These are phyloP conservation scores for Penicillium sclerotiorum DNA, from an alignment of 2,329 filamentous ascomycete genomes.

Conservation along the genomic window DNA sequence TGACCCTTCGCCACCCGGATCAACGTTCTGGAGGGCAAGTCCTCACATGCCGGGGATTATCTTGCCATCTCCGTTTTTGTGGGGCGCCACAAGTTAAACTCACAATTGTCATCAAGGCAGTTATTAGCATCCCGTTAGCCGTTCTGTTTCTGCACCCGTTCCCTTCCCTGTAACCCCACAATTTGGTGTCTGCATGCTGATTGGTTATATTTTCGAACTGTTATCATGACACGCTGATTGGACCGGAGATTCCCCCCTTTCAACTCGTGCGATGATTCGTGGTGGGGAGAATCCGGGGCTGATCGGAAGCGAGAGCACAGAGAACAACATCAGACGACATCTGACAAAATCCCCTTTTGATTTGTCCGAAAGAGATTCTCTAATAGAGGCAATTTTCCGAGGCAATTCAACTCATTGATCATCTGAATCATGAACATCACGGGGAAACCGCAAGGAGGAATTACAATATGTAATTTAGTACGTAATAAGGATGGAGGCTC, in stretches of 20 bases:
- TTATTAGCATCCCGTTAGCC: not conserved
- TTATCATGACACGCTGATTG: conserved; percentile 1
- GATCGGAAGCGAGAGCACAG: not conserved
- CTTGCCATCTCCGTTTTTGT: conserved; percentile 2
- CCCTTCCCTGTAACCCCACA: conserved; percentile 1
- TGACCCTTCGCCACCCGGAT: conserved; percentile 1
- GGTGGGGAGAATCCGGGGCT: not conserved
- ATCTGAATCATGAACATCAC: not conserved
- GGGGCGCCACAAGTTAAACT: conserved; percentile 3
- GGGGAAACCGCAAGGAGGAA: conserved; percentile 1
- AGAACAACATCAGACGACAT: too few species aligned
- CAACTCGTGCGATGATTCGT: not conserved
- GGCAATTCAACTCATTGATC: too few species aligned
- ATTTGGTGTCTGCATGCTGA: not conserved
- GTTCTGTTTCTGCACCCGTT: not conserved
- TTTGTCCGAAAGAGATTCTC: too few species aligned
- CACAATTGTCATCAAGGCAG: conserved; percentile 4
- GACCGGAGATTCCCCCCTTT: not conserved
- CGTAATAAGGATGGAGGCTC: conserved; percentile 35
- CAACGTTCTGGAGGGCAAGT: conserved; percentile 5
- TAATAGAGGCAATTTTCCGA: too few species aligned
- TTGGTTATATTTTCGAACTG: not conserved
- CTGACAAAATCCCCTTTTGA: too few species aligned
- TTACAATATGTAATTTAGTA: conserved; percentile 31
- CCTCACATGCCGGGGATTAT: conserved; percentile 2